Evolutionary conservation across 352 stramenopile species (phyloP), one percentile per base, ranked within the genome.

Genomic region (Pythium inflatum): DNA sequence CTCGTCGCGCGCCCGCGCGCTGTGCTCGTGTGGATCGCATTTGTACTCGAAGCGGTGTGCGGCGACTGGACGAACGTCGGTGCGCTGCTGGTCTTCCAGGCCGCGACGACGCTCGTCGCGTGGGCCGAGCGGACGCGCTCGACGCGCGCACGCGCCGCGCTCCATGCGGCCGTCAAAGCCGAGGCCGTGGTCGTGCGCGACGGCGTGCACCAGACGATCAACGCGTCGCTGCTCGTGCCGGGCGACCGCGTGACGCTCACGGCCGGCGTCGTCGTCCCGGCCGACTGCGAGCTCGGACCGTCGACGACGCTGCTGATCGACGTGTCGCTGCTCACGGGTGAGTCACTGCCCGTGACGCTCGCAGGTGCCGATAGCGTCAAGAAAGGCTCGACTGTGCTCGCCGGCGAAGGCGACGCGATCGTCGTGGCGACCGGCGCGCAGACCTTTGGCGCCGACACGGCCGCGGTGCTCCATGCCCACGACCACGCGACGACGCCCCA

Each of bases 291-390:
- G 33, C 62, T 97, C 16, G 90, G 91, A 70, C 82, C 91, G 24
- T 83, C 95, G 58, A 85, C 94, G 38, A 62, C 79, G 20, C 74
- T 98, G 49, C 82, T 96, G 66, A 92, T 98, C 54, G 89, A 98
- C 74, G 90, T 98, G 77, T 89, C 94, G 30, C 87, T 89, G 41
- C 82, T 99, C 27, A 98, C 95, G 22, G 97, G 97, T 68, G 95
- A 98, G 73, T 98, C 93, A 13, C 93, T 99, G 62, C 94, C 95
- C 2, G 94, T 98, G 28, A 95, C 88, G 14, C 89, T 97, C 75
- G 70, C 77, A 6, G 41, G 71, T 12, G 82, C 83, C 20, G 89
- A 97, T 73, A 93, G 89, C 51, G 87, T 87, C 45, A 96, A 97
- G 78, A 96, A 91, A 80, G 85, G 85, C 31, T 93, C 91, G 16